Conservation (phyloP, 2,329 filamentous ascomycete species). For the Davidsoniella neocaledoniae region DNA sequence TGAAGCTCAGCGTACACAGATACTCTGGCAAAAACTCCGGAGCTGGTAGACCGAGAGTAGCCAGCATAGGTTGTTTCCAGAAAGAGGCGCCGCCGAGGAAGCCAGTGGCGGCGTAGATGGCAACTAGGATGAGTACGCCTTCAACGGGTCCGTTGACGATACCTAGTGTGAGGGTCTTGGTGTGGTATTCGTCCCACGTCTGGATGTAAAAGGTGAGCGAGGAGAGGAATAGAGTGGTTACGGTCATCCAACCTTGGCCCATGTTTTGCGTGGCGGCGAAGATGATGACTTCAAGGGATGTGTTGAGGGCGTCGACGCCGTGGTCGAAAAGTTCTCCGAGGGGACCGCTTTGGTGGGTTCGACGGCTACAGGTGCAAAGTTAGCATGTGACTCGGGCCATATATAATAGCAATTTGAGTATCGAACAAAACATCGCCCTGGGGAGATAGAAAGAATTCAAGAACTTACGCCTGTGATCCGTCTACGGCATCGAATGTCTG, state of each 20-base stretch:
- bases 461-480: constrained; percentile 70
- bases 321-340: constrained; percentile 95
- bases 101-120: constrained; percentile 70
- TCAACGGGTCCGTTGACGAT: constrained; percentile 90
- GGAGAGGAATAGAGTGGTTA: constrained; percentile 66
- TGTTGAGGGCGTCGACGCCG: constrained; percentile 92
- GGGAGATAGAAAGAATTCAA: not conserved
- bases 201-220: constrained; percentile 96
- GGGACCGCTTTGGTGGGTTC: constrained; percentile 82
- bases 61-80: constrained; percentile 74
- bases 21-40: constrained; percentile 23
- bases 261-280: constrained; percentile 89
- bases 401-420: too few relatives aligned
- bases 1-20: constrained; percentile 70
- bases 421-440: not conserved
- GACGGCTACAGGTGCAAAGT: constrained; percentile 36
- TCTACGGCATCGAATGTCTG: constrained; percentile 98
- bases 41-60: constrained; percentile 47
- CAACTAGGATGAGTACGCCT: constrained; percentile 69
- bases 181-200: constrained; percentile 99
- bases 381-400: not conserved
- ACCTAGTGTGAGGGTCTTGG: constrained; percentile 82
- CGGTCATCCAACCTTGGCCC: constrained; percentile 80
- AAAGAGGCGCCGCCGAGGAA: constrained; percentile 76
- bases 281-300: constrained; percentile 77